Base-by-base conservation (phyloP, 768 basidiomycete species). In the Infundibulicybe gibba region DNA sequence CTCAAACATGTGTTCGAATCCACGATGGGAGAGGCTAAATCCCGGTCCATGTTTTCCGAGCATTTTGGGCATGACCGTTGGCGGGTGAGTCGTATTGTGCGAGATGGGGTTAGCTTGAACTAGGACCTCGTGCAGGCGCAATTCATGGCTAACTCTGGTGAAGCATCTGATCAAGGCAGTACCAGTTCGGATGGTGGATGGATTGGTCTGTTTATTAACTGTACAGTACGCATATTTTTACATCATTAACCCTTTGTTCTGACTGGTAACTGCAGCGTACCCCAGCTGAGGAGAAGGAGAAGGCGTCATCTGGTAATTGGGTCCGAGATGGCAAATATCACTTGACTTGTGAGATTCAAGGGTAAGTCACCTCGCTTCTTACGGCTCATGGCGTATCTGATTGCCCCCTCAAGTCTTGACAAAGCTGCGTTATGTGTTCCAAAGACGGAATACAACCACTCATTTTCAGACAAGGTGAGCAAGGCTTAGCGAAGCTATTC, bases 361-460 rank as follows among this genome's bases (percentile, higher is more conserved):
- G 80, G 88, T 83, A 53, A 54, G 56, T 33, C 31, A 45, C 6
- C n/a, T n/a, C n/a, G n/a, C n/a, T n/a, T n/a, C n/a, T n/a, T n/a
- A n/a, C n/a, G n/a, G n/a, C n/a, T n/a, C n/a, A n/a, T n/a, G n/a
- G n/a, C n/a, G n/a, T n/a, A n/a, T n/a, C n/a, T n/a, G n/a, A n/a
- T n/a, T n/a, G n/a, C n/a, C 15, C 9, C 38, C 37, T 46, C 2
- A 47, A 77, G 66, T 45, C 41, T 69, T 44, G 61, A 61, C 4
- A 85, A 79, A 57, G 71, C 67, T 1, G 61, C 76, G 1, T 46
- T 76, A 1, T 85, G 79, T 55, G 81, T 80, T 47, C 63, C 71
- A 33, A 93, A 91, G 60, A 89, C 91, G 61, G 90, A 89, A 0
- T 74, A 83, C 30, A 87, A 92, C 49, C 90, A 91, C 59, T 79